Percentiles rank a stretch among this genome's conserved stretches.
These are phyloP conservation scores for Pestalotiopsis sp. DNA, from an alignment of 2,329 filamentous ascomycete species.

Conservation along the genomic window DNA sequence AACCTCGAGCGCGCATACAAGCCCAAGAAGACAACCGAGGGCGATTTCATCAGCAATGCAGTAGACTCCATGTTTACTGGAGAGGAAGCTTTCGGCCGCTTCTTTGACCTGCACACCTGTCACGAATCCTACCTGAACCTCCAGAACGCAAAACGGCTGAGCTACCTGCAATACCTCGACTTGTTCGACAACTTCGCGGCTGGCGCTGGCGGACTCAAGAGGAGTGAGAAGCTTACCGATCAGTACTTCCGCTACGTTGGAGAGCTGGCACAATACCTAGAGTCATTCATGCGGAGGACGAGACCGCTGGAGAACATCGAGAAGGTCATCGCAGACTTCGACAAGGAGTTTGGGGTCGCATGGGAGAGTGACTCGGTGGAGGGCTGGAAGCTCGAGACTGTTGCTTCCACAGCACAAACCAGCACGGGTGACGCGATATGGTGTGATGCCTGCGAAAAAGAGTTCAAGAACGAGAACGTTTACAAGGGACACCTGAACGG, in stretches of 20 bases:
- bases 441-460: slow-evolving; percentile 91
- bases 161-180: slow-evolving; percentile 92
- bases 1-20: slow-evolving; percentile 94
- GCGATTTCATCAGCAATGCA: slow-evolving; percentile 66
- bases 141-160: slow-evolving; percentile 79
- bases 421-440: slow-evolving; percentile 69
- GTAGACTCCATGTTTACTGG: slow-evolving; percentile 94
- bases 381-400: slow-evolving; percentile 72
- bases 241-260: slow-evolving; percentile 90
- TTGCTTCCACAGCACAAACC: slow-evolving; percentile 35
- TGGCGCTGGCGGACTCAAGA: slow-evolving; percentile 73
- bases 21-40: slow-evolving; percentile 63
- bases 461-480: slow-evolving; percentile 94
- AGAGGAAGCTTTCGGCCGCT: slow-evolving; percentile 91
- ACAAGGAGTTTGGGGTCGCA: slow-evolving; percentile 79
- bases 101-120: slow-evolving; percentile 81
- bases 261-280: slow-evolving; percentile 79
- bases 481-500: slow-evolving; percentile 87
- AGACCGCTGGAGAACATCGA: slow-evolving; percentile 85
- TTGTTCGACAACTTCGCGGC: slow-evolving; percentile 84
- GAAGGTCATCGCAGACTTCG: slow-evolving; percentile 74
- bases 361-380: slow-evolving; percentile 82
- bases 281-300: slow-evolving; percentile 83
- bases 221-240: slow-evolving; percentile 85
- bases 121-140: slow-evolving; percentile 93